Evolutionary conservation across 2,329 filamentous ascomycete species (phyloP).

Genomic region (Bipolaris zeicola): DNA sequence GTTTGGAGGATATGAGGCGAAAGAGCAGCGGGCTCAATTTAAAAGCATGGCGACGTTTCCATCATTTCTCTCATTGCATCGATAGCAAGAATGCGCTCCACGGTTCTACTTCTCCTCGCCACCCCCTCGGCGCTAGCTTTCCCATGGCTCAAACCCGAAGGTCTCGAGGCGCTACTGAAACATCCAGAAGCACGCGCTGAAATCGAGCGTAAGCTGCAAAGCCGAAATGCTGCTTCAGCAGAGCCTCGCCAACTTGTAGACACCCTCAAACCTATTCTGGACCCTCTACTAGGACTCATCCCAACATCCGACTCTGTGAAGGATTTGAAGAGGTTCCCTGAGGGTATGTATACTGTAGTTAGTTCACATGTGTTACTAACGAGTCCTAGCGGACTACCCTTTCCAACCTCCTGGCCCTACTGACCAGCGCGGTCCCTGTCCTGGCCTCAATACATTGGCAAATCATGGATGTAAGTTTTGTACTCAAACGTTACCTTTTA

Average conservation of each 20-base stretch:
- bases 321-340: conserved; percentile 25
- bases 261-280: conserved; percentile 17
- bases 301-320: conserved; percentile 22
- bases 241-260: conserved; percentile 11
- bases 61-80: too few species aligned
- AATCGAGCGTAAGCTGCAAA: conserved; percentile 13
- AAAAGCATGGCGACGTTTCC: background rate
- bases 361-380: background rate
- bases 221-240: conserved; percentile 3
- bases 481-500: conserved; percentile 20
- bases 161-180: conserved; percentile 21
- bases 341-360: conserved; percentile 6
- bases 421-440: conserved; percentile 52
- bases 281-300: conserved; percentile 21
- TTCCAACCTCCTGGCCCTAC: conserved; percentile 46
- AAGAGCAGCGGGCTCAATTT: background rate
- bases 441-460: conserved; percentile 33
- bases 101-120: conserved; percentile 7
- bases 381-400: conserved; percentile 26
- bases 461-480: conserved; percentile 3
- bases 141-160: conserved; percentile 23
- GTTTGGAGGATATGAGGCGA: too few species aligned
- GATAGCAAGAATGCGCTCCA: conserved; percentile 15
- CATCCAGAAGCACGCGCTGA: conserved; percentile 22
- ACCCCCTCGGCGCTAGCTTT: conserved; percentile 19